phyloP scores from a whole-genome alignment of 2,329 filamentous ascomycete species.

The Penicillium paneum region DNA sequence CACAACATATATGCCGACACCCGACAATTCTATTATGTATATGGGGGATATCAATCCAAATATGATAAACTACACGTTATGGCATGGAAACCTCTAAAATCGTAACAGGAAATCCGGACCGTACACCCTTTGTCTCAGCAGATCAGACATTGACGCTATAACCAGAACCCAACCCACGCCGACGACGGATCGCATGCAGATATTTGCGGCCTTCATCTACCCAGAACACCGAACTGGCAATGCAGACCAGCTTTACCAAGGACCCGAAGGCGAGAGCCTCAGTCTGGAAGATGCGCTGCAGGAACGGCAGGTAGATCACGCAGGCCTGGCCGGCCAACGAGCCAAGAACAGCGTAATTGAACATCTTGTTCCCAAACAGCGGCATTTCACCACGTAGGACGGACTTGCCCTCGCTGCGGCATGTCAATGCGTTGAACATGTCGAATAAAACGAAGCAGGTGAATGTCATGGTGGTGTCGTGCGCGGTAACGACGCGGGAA shows the following conservation, averaged over 20 bases:
- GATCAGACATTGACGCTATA: conserved; percentile 44
- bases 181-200: conserved; percentile 30
- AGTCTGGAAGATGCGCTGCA: conserved; percentile 95
- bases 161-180: conserved; percentile 34
- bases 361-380: conserved; percentile 82
- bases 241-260: conserved; percentile 65
- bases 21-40: conserved; percentile 9
- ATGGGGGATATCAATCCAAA: conserved; percentile 8
- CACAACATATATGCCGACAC: not conserved
- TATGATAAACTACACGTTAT: conserved; percentile 8
- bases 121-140: not conserved
- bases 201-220: conserved; percentile 89
- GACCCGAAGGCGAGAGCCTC: conserved; percentile 76
- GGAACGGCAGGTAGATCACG: conserved; percentile 90
- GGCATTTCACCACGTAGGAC: conserved; percentile 81
- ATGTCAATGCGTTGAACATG: conserved; percentile 98
- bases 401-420: conserved; percentile 86
- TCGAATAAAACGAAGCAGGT: conserved; percentile 98
- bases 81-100: conserved; percentile 6
- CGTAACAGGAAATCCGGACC: conserved; percentile 3
- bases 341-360: conserved; percentile 90
- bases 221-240: conserved; percentile 93
- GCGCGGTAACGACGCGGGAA: conserved; percentile 71
- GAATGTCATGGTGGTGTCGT: conserved; percentile 99
- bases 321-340: conserved; percentile 80